Evolutionary conservation across 805 yeast genomes (phyloP).

Genomic region (Starmerella kuoi): DNA sequence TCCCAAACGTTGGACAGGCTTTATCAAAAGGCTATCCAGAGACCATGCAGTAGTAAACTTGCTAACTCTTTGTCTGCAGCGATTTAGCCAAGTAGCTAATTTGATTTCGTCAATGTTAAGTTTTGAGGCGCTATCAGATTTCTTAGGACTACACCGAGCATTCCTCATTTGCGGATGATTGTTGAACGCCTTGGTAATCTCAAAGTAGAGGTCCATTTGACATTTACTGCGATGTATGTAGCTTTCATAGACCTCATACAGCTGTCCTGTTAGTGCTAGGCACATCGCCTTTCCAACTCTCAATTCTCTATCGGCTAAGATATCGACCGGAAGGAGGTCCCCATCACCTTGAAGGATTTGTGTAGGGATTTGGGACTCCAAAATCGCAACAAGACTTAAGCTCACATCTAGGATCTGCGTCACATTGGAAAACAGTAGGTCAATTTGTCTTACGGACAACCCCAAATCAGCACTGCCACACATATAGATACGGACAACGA

Average conservation of each 20-base stretch:
- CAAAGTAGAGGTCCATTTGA: conserved; percentile 23
- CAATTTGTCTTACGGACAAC: conserved; percentile 24
- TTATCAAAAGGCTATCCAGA: conserved; percentile 32
- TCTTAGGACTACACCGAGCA: neutral
- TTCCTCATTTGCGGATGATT: conserved; percentile 20
- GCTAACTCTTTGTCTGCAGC: conserved; percentile 25
- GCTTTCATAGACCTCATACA: conserved; percentile 28
- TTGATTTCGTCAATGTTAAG: neutral
- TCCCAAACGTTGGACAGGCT: conserved; percentile 37
- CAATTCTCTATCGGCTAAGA: conserved; percentile 21
- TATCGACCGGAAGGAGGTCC: conserved; percentile 11
- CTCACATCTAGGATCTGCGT: conserved; percentile 28
- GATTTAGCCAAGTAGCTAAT: conserved; percentile 27
- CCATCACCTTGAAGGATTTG: conserved; percentile 24
- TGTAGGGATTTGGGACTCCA: conserved; percentile 25
- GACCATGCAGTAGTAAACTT: conserved; percentile 31
- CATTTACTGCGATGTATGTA: conserved; percentile 27
- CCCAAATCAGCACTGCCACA: conserved; percentile 23
- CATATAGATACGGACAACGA: conserved; percentile 27
- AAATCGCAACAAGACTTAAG: conserved; percentile 23
- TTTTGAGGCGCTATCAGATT: neutral
- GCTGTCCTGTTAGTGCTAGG: conserved; percentile 21
- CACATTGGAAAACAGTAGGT: conserved; percentile 26
- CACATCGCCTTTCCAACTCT: conserved; percentile 27
- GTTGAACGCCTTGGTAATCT: conserved; percentile 20